Base-by-base conservation (phyloP, 768 basidiomycete species). In the Nidularia sp. region DNA sequence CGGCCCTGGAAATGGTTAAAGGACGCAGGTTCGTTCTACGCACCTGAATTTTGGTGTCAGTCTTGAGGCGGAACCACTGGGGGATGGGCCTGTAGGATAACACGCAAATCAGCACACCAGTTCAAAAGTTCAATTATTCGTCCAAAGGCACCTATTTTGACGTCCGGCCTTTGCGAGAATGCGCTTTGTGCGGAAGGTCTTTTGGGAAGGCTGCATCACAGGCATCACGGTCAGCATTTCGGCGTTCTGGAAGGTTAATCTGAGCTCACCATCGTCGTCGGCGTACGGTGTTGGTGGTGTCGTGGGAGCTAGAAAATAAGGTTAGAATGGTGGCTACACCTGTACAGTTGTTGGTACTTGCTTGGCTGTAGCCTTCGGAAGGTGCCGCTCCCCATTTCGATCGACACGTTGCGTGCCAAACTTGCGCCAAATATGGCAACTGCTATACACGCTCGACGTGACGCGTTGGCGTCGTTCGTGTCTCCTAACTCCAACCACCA, bases 21-120 rank as follows among this genome's bases (percentile, higher is more conserved):
- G 25, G 25, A 4, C 25, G 25, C 25, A 43, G 3, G 12, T 10
- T 12, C 4, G 44, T 36, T 22, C 3, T 35, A 66, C 77, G 62
- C 63, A 90, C 90, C 75, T 93, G 90, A 61, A 92, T 95, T 80
- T 97, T 95, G 57, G 88, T 89, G 70, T 93, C 96, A 63, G 90
- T 84, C 83, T 97, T 98, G 56, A 95, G 78, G 60, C 94, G 93
- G 85, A 97, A 98, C 96, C 96, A 99, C 67, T 98, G 96, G 59
- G 96, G 97, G 56, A 99, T 98, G 56, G 96, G 97, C 68, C 91
- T 93, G 50, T 39, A 32, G 34, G 8, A 34, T 32, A 50, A 45
- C 34, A 48, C 33, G 7, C 52, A 48, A n/a, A 39, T 54, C 48
- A 58, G 52, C 34, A 32, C 42, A 45, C 48, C 49, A 41, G 15